Base-by-base conservation (phyloP, 352 stramenopile species). In the Globisporangium viniferum region DNA sequence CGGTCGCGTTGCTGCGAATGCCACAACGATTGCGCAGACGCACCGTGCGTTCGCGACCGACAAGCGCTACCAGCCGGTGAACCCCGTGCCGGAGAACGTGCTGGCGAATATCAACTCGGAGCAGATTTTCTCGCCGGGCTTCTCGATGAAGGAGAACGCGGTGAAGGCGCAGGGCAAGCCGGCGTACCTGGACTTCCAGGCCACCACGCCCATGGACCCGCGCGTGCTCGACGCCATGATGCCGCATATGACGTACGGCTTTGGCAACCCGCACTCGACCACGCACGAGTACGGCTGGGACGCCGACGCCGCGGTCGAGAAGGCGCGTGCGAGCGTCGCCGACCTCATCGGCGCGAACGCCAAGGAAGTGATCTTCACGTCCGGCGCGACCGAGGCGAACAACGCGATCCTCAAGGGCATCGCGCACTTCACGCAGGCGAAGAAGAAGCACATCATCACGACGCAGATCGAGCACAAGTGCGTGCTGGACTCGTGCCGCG, bases 291-390 rank as follows among this genome's bases (percentile, higher is more conserved):
- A 98, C 77, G 98, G 98, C 24, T 99, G 98, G 97, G 97, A 99
- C 68, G 89, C 97, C 31, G 97, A 99, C 84, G 86, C 86, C 48
- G 97, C 94, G 27, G 96, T 99, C 18, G 98, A 99, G 79, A 83
- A 84, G 22, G 88, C 86, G 0, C 84, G 87, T 14, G 80, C 77
- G 62, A 86, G 88, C 73, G 88, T 99, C 8, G 97, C 97, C 6
- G 73, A 68, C 36, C 85, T 99, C 27, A 98, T 99, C 63, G 86
- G 92, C 51, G 98, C 97, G 36, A 90, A 94, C 68, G 73, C 95
- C 14, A 99, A 99, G 76, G 98, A 99, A 78, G 98, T 99, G 65
- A 96, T 99, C 62, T 99, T 99, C 72, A 99, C 98, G 20, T 99
- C 95, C 15, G 98, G 98, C 46, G 98, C 98, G 2, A 99, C 98